These are phyloP conservation scores for Aspergillus egyptiacus DNA, from an alignment of 495 filamentous ascomycete genomes.

Conservation along the genomic window DNA sequence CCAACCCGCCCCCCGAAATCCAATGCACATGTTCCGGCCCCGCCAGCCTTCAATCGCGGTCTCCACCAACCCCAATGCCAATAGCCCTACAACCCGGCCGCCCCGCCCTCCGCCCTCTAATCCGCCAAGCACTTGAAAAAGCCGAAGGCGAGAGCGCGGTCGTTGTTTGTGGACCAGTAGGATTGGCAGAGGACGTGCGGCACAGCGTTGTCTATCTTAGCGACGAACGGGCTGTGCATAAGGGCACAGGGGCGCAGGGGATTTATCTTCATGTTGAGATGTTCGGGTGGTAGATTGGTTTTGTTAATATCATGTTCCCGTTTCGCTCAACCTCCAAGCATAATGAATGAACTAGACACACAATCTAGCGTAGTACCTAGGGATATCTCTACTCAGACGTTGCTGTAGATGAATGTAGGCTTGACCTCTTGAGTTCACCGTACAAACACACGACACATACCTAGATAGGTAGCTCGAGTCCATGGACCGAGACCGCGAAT, in stretches of 20 bases:
- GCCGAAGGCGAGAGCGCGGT: constrained; percentile 79
- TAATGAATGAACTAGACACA: no score
- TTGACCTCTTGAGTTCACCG: no score
- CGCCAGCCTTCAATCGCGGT: background rate
- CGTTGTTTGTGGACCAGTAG: constrained; percentile 70
- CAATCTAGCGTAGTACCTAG: no score
- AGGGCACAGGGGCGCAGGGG: constrained; percentile 83
- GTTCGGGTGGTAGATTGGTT: constrained; percentile 26
- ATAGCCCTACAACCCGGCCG: constrained; percentile 33
- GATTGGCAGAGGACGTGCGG: constrained; percentile 59
- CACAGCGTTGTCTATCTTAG: constrained; percentile 63
- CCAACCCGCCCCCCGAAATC: no score
- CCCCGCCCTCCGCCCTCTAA: constrained; percentile 40
- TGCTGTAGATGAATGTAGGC: no score
- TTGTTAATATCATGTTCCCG: background rate
- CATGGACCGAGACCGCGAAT: background rate
- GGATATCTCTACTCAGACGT: no score
- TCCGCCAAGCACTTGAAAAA: constrained; percentile 57
- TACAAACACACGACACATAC: no score
- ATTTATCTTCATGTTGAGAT: constrained; percentile 48
- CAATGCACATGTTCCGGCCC: no score
- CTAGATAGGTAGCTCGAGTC: no score
- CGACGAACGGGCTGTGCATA: constrained; percentile 84
- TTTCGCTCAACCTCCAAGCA: no score
- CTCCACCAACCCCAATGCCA: background rate